A percentile compares a stretch with the other conserved stretches of the same genome.
phyloP scores from a whole-genome alignment of 441 rosid genomes.

The Capsella rubella region DNA sequence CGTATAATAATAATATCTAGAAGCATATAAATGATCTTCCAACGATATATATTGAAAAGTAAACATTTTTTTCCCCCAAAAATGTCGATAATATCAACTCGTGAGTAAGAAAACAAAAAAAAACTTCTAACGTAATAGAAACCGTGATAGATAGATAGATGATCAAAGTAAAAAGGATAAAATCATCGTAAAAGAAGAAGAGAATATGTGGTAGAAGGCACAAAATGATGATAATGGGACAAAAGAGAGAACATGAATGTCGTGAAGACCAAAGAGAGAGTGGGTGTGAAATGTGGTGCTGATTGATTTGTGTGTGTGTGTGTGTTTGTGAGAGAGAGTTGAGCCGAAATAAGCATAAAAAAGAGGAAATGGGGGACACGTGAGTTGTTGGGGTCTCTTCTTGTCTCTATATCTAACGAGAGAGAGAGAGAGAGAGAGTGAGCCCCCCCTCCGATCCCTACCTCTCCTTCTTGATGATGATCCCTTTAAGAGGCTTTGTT shows the following conservation, averaged over 20 bases:
- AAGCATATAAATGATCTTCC: neutral
- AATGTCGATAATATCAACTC: neutral
- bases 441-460: neutral
- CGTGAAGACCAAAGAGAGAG: slow-evolving; percentile 41
- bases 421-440: neutral
- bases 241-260: slow-evolving; percentile 40
- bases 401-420: neutral
- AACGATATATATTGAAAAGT: neutral
- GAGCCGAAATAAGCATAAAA: slow-evolving; percentile 23
- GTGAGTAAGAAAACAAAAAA: slow-evolving; percentile 1
- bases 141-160: slow-evolving; percentile 8
- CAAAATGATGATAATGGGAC: slow-evolving; percentile 25
- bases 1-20: neutral
- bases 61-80: neutral
- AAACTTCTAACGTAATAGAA: neutral
- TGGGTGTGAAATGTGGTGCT: slow-evolving; percentile 36
- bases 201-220: slow-evolving; percentile 16
- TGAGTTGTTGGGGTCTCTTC: slow-evolving; percentile 45
- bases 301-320: slow-evolving; percentile 15
- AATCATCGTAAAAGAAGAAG: neutral
- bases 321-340: neutral
- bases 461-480: no score
- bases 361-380: slow-evolving; percentile 30
- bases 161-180: neutral
- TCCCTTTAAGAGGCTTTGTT: no score